These are phyloP conservation scores for Prunus campanulata DNA, from an alignment of 306 rosid genomes.

Conservation along the genomic window DNA sequence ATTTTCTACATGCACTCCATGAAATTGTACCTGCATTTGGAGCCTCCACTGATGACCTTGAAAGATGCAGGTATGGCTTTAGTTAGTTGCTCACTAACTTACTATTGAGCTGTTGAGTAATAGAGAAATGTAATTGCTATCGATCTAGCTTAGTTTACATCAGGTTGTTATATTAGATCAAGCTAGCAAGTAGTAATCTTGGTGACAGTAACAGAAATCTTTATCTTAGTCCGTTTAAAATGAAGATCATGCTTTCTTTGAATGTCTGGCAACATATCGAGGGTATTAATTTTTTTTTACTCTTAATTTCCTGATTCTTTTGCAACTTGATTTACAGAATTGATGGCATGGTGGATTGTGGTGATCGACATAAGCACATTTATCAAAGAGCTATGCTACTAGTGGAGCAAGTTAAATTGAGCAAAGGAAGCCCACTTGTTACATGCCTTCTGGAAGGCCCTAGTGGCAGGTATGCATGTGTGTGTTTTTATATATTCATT, in stretches of 20 bases:
- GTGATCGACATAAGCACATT: constrained; percentile 77
- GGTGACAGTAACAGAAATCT: not conserved
- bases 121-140: constrained; percentile 4
- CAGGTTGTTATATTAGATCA: not conserved
- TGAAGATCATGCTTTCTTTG: not conserved
- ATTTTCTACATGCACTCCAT: constrained; percentile 79
- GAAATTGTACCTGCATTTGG: constrained; percentile 93
- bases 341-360: constrained; percentile 88
- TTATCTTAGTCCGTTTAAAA: not conserved
- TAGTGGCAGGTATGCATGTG: constrained; percentile 71
- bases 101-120: constrained; percentile 7
- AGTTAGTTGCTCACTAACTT: not conserved
- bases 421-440: constrained; percentile 91
- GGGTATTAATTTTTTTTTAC: not conserved
- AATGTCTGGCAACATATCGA: not conserved
- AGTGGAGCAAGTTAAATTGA: constrained; percentile 94
- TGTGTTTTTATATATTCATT: not conserved
- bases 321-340: constrained; percentile 52
- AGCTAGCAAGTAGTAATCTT: not conserved
- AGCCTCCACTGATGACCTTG: constrained; percentile 97
- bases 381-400: constrained; percentile 78
- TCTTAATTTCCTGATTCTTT: not conserved
- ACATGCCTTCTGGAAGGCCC: constrained; percentile 96
- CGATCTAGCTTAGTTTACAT: constrained; percentile 14
- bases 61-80: constrained; percentile 80